Evolutionary conservation across 352 stramenopile species (phyloP).

Genomic region (Pythium vanterpoolii): DNA sequence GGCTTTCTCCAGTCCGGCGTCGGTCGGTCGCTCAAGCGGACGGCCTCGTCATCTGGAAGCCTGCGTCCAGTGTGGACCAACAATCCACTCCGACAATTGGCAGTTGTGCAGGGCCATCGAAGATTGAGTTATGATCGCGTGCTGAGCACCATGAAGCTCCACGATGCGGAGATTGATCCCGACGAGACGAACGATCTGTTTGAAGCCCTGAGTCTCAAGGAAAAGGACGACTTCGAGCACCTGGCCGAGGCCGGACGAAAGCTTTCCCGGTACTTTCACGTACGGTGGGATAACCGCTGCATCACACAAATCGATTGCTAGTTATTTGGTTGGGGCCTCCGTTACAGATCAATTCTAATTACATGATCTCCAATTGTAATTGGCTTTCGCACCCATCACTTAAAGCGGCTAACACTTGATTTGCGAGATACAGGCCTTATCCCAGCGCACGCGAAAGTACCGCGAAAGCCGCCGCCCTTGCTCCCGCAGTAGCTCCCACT

Average conservation of each 20-base stretch:
- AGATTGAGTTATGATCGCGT: constrained; percentile 39
- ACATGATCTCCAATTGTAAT: background rate
- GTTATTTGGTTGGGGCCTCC: too few relatives aligned
- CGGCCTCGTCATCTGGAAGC: constrained; percentile 24
- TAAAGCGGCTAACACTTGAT: constrained; percentile 16
- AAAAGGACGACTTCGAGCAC: constrained; percentile 13
- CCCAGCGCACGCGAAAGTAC: constrained; percentile 49
- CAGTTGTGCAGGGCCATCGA: constrained; percentile 30
- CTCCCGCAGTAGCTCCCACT: constrained; percentile 16
- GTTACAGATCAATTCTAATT: too few relatives aligned
- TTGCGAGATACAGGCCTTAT: constrained; percentile 30
- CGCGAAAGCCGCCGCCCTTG: constrained; percentile 24
- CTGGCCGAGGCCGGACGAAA: constrained; percentile 26
- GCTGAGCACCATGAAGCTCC: constrained; percentile 31
- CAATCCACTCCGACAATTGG: constrained; percentile 44
- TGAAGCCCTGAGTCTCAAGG: constrained; percentile 15
- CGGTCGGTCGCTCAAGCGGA: constrained; percentile 36
- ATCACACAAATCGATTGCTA: constrained; percentile 26
- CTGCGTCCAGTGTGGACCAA: constrained; percentile 45
- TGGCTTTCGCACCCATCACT: background rate
- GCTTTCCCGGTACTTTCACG: constrained; percentile 39
- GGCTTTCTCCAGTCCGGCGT: constrained; percentile 23
- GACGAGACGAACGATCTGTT: constrained; percentile 34
- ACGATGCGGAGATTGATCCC: constrained; percentile 36
- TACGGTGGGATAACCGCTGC: constrained; percentile 36